A percentile compares a stretch with the other conserved stretches of the same genome.
Conservation (phyloP, 2,329 filamentous ascomycete genomes). For the Pezicula radicicola region DNA sequence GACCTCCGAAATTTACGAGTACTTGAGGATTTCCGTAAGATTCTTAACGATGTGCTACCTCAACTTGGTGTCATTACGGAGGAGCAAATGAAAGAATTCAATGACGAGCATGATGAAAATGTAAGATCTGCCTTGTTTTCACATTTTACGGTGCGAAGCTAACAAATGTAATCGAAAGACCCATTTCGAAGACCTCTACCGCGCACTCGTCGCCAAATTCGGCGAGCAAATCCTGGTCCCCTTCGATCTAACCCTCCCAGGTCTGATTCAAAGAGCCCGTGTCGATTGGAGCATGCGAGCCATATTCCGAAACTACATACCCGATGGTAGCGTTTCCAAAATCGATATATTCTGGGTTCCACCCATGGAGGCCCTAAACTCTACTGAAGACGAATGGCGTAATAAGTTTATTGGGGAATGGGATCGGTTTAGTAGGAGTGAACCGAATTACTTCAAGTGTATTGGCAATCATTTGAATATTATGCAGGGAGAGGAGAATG, state of each 20-base stretch:
- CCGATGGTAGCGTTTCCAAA: background rate
- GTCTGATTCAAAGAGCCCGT: background rate
- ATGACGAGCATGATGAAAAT: background rate
- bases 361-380: background rate
- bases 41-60: background rate
- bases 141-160: too few relatives aligned
- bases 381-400: background rate
- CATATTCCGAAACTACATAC: background rate
- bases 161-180: background rate
- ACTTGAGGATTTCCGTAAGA: background rate
- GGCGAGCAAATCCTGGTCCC: background rate
- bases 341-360: background rate
- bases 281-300: background rate
- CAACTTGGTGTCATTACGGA: background rate
- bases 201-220: background rate
- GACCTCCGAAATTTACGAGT: background rate
- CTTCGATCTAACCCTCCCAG: background rate
- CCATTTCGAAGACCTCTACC: background rate
- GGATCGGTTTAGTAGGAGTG: background rate
- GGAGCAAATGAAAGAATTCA: background rate
- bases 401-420: background rate
- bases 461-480: background rate
- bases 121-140: background rate
- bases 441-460: background rate
- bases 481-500: background rate